Conservation (phyloP, 73 alveolate genomes). For the Breviolum minutum region DNA sequence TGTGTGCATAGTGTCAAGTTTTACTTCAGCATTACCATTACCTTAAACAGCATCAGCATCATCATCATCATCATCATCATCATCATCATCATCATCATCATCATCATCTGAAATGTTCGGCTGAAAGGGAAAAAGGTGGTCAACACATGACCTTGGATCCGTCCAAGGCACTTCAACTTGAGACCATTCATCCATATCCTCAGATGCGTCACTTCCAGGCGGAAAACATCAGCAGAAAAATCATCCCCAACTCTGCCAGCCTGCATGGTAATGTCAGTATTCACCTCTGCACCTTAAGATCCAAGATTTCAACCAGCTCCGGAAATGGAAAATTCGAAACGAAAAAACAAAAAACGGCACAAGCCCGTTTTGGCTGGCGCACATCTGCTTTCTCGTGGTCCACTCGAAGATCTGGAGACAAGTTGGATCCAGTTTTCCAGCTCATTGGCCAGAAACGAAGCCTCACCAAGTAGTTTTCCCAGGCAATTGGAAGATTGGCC, state of each 20-base stretch:
- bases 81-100: not conserved
- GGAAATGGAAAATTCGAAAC: not conserved
- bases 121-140: too few relatives aligned
- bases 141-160: not conserved
- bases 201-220: not conserved
- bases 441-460: slow-evolving; percentile 25
- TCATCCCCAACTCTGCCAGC: not conserved
- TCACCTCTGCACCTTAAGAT: slow-evolving; percentile 13
- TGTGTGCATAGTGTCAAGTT: too few relatives aligned
- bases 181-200: slow-evolving; percentile 40
- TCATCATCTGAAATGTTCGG: not conserved
- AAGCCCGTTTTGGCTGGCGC: not conserved
- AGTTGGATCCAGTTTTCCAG: slow-evolving; percentile 20
- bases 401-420: not conserved
- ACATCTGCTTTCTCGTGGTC: not conserved
- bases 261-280: slow-evolving; percentile 56
- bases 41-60: not conserved
- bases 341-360: not conserved
- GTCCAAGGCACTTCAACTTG: not conserved
- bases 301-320: not conserved
- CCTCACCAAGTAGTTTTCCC: too few relatives aligned
- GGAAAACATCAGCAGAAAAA: not conserved
- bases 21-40: not conserved
- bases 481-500: too few relatives aligned
- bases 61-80: not conserved